These are phyloP conservation scores for Aspergillus fumigatiaffinis DNA, from an alignment of 2,329 filamentous ascomycete species.

Conservation along the genomic window DNA sequence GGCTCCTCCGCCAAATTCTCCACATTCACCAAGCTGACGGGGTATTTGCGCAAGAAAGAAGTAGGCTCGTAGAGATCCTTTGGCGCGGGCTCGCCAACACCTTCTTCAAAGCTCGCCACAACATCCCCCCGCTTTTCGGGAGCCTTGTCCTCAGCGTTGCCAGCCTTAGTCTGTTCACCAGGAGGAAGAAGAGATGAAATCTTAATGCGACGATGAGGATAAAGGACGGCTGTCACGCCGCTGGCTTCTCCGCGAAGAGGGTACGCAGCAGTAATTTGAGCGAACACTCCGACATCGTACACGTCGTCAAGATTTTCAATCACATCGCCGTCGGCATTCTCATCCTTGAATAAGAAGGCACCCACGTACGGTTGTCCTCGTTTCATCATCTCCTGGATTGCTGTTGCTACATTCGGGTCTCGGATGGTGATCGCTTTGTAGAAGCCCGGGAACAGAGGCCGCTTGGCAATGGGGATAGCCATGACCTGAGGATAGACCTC, in stretches of 20 bases:
- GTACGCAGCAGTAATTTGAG: constrained; percentile 94
- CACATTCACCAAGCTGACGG: constrained; percentile 91
- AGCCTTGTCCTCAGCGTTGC: constrained; percentile 38
- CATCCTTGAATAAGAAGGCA: constrained; percentile 95
- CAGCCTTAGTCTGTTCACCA: constrained; percentile 34
- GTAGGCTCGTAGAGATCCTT: constrained; percentile 74
- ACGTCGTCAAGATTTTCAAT: constrained; percentile 90
- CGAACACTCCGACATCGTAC: constrained; percentile 93
- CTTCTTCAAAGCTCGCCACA: constrained; percentile 94
- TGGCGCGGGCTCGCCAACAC: constrained; percentile 55
- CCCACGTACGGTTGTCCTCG: constrained; percentile 95
- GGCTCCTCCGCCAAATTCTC: constrained; percentile 88
- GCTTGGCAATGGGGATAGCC: constrained; percentile 90
- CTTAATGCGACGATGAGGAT: constrained; percentile 91
- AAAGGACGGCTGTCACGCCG: constrained; percentile 86
- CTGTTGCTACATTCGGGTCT: constrained; percentile 83
- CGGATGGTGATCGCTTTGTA: constrained; percentile 98
- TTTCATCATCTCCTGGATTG: constrained; percentile 95
- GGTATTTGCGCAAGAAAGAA: constrained; percentile 84
- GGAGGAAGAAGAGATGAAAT: constrained; percentile 80
- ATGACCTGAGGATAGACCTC: constrained; percentile 97
- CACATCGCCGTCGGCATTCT: constrained; percentile 86
- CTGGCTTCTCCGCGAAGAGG: constrained; percentile 77
- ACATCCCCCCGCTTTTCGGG: constrained; percentile 83
- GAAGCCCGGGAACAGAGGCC: constrained; percentile 93